Conservation (phyloP, 768 basidiomycete species). For the Clavulina sp. region DNA sequence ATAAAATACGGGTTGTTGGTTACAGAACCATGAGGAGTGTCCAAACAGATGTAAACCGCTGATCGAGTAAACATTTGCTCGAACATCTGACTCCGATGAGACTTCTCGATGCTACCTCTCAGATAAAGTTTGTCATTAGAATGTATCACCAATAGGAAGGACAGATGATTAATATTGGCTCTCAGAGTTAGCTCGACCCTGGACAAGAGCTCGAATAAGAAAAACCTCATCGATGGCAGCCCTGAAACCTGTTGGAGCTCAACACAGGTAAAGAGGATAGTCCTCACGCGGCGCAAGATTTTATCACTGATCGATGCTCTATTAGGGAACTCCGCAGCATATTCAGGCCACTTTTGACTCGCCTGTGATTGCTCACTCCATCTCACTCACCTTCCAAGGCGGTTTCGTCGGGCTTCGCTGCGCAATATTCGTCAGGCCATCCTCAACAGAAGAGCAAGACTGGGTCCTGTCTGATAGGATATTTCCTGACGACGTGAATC, state of each 20-base stretch:
- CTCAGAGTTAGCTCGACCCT: constrained; percentile 63
- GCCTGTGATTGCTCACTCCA: constrained; percentile 35
- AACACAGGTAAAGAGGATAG: constrained; percentile 34
- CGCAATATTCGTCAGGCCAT: constrained; percentile 19
- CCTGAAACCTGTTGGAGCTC: constrained; percentile 79
- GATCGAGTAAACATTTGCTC: too few species aligned
- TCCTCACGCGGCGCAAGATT: background rate
- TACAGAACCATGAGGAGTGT: too few species aligned
- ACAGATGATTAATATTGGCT: too few species aligned
- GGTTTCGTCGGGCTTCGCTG: constrained; percentile 67
- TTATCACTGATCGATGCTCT: background rate
- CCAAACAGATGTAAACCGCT: too few species aligned
- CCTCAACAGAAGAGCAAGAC: constrained; percentile 15
- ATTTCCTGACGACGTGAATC: constrained; percentile 69
- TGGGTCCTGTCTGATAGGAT: constrained; percentile 39
- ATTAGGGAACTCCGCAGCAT: constrained; percentile 61
- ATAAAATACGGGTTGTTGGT: too few species aligned
- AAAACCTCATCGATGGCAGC: constrained; percentile 46
- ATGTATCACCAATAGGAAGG: too few species aligned
- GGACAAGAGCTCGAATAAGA: constrained; percentile 57
- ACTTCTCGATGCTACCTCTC: too few species aligned
- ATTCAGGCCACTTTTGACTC: constrained; percentile 45
- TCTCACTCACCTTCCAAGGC: constrained; percentile 64
- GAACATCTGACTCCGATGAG: too few species aligned
- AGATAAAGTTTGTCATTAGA: too few species aligned